Conservation (phyloP, 768 basidiomycete species). For the Tubosaeta sp. region DNA sequence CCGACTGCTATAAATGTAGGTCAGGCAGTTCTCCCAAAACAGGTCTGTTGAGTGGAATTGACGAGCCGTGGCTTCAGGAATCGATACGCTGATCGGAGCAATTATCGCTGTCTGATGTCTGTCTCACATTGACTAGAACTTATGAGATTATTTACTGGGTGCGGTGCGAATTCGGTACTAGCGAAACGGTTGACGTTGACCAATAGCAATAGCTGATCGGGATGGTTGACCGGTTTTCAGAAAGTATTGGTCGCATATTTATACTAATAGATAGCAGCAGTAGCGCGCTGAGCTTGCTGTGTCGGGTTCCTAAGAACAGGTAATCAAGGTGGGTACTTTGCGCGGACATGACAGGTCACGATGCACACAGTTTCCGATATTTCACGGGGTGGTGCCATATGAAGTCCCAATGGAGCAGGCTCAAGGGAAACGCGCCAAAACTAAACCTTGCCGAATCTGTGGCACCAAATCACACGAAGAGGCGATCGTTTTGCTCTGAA, state of each 20-base stretch:
- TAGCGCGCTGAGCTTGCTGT: background rate
- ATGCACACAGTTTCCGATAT: background rate
- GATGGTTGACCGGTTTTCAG: too few species aligned
- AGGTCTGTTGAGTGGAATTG: background rate
- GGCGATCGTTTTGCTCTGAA: background rate
- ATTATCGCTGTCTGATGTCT: background rate
- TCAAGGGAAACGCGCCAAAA: background rate
- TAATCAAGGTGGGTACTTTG: slow-evolving; percentile 1
- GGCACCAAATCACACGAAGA: slow-evolving; percentile 1
- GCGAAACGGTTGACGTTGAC: background rate
- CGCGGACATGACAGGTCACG: slow-evolving; percentile 6
- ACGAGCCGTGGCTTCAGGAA: background rate
- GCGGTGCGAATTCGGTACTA: background rate
- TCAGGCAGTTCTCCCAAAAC: background rate
- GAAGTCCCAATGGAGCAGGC: background rate
- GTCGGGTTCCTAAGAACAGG: background rate
- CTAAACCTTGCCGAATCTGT: background rate
- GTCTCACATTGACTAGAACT: background rate
- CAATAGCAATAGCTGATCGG: too few species aligned
- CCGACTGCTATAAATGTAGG: background rate
- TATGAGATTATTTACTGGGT: background rate
- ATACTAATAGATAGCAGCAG: too few species aligned
- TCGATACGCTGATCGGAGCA: background rate
- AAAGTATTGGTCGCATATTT: too few species aligned
- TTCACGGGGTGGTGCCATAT: background rate